Conservation (phyloP, 305 asterid species). For the Fraxinus ornus region DNA sequence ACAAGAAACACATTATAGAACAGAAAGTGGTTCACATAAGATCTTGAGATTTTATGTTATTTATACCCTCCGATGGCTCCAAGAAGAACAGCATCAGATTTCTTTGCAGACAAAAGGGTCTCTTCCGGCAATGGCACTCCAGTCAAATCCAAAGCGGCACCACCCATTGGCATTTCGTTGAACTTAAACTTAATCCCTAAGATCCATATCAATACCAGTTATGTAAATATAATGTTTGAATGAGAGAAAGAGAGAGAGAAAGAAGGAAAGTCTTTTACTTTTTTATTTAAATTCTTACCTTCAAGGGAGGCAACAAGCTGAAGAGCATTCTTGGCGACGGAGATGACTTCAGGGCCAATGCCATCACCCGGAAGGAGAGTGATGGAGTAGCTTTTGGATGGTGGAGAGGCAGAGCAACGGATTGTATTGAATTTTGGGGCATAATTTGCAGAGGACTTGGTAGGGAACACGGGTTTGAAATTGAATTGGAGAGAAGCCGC, state of each 20-base stretch:
- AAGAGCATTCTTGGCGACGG: constrained; percentile 73
- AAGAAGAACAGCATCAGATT: constrained; percentile 86
- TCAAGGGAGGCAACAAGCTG: constrained; percentile 59
- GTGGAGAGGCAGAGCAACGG: constrained; percentile 59
- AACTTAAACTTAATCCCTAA: constrained; percentile 72
- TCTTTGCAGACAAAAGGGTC: constrained; percentile 78
- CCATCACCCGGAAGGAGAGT: constrained; percentile 98
- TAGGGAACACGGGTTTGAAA: constrained; percentile 30
- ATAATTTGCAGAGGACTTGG: constrained; percentile 34
- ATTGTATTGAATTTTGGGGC: constrained; percentile 36
- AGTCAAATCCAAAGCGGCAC: constrained; percentile 89
- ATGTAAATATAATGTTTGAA: not conserved
- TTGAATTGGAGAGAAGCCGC: constrained; percentile 50
- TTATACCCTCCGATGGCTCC: constrained; percentile 98
- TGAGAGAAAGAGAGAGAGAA: not conserved
- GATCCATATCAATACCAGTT: not conserved
- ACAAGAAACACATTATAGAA: not conserved
- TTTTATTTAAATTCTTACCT: constrained; percentile 37
- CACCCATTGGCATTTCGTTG: constrained; percentile 92
- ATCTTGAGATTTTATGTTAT: not conserved
- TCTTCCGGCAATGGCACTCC: constrained; percentile 90
- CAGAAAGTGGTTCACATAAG: not conserved
- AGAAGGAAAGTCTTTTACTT: not conserved
- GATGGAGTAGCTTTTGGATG: constrained; percentile 56
- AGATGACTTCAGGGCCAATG: constrained; percentile 90